phyloP scores from a whole-genome alignment of 306 rosid genomes.

The Mimosa pudica region DNA sequence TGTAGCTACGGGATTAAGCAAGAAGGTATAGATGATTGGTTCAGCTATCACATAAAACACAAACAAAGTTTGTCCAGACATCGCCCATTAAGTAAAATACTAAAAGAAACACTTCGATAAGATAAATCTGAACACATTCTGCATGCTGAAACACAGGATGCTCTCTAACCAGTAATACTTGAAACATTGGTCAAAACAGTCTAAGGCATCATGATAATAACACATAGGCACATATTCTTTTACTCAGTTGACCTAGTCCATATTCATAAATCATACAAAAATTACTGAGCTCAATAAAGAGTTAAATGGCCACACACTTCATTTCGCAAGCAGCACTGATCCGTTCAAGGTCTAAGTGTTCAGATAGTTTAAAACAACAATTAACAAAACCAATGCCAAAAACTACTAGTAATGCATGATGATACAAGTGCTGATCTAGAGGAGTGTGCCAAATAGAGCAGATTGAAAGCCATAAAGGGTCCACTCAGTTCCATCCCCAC shows the following conservation, averaged over 20 bases:
- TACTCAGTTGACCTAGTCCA: no score
- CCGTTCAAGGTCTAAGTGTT: not conserved
- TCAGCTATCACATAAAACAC: not conserved
- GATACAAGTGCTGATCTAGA: not conserved
- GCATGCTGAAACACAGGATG: not conserved
- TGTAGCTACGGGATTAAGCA: not conserved
- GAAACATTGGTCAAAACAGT: not conserved
- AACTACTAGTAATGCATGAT: not conserved
- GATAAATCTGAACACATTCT: slow-evolving; percentile 1
- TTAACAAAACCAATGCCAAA: not conserved
- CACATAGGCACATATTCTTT: no score
- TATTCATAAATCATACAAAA: not conserved
- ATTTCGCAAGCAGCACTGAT: not conserved
- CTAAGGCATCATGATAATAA: no score
- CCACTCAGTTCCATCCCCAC: no score
- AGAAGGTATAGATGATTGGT: not conserved
- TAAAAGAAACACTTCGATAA: not conserved
- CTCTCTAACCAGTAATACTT: not conserved
- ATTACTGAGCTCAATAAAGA: not conserved
- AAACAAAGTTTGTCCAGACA: not conserved
- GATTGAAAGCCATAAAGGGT: not conserved
- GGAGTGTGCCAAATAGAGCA: not conserved
- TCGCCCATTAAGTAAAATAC: not conserved
- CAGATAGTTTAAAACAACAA: not conserved
- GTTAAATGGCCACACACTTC: slow-evolving; percentile 1